Base-by-base conservation (phyloP, 352 stramenopile species). In the Phytophthora meadii region DNA sequence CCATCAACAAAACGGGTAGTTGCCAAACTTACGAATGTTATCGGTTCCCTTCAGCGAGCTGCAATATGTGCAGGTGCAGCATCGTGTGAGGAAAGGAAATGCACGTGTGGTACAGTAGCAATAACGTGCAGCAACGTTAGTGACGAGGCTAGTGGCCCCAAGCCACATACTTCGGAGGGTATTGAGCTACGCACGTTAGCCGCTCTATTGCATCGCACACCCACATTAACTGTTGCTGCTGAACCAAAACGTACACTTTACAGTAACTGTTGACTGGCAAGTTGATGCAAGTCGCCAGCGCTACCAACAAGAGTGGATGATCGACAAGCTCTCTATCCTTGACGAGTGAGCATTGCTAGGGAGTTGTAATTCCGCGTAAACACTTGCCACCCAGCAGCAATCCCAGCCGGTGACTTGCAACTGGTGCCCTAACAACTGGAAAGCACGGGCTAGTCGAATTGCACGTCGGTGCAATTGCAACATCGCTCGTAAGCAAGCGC, bases 371-470 rank as follows among this genome's bases (percentile, higher is more conserved):
- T 60, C 61, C 37, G 46, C 40, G 25, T 12, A 17, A 47, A 45
- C 56, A 54, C 24, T 48, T 65, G 40, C 37, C 54, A 55, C 49
- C 55, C 62, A 59, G 40, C 55, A 70, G 62, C 54, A 70, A 70
- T 54, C 14, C 51, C 60, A 68, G 44, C 51, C 52, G 60, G 52
- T 41, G 34, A 19, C 10, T 10, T 32, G 32, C 25, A 68, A 22
- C 32, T 32, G 60, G 25, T 36, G 41, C 19, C n/a, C 22, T 7
- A 34, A 6, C 22, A 46, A 27, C 50, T 30, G 24, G 34, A 60
- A 36, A 36, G 9, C 8, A 10, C 9, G 1, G 30, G 30, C 8
- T 10, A 36, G 9, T 44, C 14, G 30, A 37, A n/a, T 25, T 49
- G 42, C 54, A 25, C 39, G 24, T 47, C n/a, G 36, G 44, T 36